phyloP scores from a whole-genome alignment of 345 rosid genomes.

The Salix suchowensis region DNA sequence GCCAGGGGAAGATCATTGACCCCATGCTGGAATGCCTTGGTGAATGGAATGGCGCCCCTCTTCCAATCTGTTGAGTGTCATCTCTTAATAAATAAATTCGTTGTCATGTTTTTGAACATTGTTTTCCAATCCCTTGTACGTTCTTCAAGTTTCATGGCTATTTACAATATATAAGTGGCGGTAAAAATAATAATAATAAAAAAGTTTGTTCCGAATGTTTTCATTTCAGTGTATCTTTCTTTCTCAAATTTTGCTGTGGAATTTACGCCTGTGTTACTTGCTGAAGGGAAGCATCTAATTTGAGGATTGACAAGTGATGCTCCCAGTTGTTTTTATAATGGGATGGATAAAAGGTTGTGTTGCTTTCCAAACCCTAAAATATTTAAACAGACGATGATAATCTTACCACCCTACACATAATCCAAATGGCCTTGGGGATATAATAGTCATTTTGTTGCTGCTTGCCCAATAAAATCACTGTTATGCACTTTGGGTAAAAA shows the following conservation, averaged over 20 bases:
- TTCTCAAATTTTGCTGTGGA: background rate
- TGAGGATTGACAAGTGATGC: background rate
- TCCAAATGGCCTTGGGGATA: too few relatives aligned
- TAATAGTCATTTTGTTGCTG: too few relatives aligned
- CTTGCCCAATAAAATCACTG: too few relatives aligned
- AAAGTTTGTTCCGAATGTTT: background rate
- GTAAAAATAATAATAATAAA: background rate
- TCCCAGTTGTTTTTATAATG: too few relatives aligned
- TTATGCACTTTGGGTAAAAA: too few relatives aligned
- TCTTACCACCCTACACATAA: too few relatives aligned
- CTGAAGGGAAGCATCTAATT: background rate
- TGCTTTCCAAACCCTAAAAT: too few relatives aligned
- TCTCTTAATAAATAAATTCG: background rate
- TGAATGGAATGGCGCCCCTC: conserved; percentile 68
- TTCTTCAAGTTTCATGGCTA: background rate
- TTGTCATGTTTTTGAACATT: background rate
- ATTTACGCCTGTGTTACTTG: background rate
- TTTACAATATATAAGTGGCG: background rate
- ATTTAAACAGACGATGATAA: too few relatives aligned
- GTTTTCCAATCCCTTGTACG: conserved; percentile 1
- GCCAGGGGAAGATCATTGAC: conserved; percentile 67
- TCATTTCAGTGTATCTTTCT: background rate
- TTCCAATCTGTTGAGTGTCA: conserved; percentile 15
- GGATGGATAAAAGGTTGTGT: too few relatives aligned
- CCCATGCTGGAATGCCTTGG: conserved; percentile 63